Evolutionary conservation across 2,329 filamentous ascomycete species (phyloP).

Genomic region (Herpotrichia juniperi): DNA sequence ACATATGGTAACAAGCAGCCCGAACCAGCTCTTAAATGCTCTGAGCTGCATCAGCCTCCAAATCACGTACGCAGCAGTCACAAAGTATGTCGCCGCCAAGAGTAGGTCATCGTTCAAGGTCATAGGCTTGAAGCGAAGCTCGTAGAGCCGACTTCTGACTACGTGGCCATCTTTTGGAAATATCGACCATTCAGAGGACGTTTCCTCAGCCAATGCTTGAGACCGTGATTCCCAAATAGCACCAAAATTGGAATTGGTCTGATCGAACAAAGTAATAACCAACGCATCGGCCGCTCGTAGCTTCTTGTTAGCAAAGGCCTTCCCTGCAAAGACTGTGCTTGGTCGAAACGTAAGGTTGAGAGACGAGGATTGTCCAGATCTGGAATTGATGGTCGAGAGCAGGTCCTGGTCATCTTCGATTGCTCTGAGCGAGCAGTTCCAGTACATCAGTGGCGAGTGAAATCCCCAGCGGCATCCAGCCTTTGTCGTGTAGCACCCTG

Average conservation of each 20-base stretch:
- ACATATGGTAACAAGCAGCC: slow-evolving; percentile 73
- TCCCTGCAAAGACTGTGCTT: slow-evolving; percentile 83
- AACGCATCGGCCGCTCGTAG: slow-evolving; percentile 77
- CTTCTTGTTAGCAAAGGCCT: slow-evolving; percentile 70
- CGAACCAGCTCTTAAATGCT: slow-evolving; percentile 77
- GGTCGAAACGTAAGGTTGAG: slow-evolving; percentile 77
- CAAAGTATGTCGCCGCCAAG: slow-evolving; percentile 68
- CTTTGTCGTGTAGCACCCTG: slow-evolving; percentile 40
- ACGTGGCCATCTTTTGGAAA: slow-evolving; percentile 66
- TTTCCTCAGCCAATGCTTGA: slow-evolving; percentile 57
- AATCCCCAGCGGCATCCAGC: slow-evolving; percentile 75
- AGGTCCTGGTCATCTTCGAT: slow-evolving; percentile 69
- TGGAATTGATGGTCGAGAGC: slow-evolving; percentile 71
- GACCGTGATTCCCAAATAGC: slow-evolving; percentile 69
- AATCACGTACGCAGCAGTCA: slow-evolving; percentile 69
- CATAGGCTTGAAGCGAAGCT: slow-evolving; percentile 79
- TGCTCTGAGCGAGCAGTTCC: slow-evolving; percentile 68
- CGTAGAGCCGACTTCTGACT: slow-evolving; percentile 68
- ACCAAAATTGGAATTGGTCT: slow-evolving; percentile 67
- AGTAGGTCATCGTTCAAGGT: slow-evolving; percentile 69
- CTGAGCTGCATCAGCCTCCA: slow-evolving; percentile 71
- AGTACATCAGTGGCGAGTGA: slow-evolving; percentile 83
- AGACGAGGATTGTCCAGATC: slow-evolving; percentile 65
- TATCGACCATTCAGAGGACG: slow-evolving; percentile 65
- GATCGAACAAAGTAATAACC: slow-evolving; percentile 77